Evolutionary conservation across 768 basidiomycete genomes (phyloP), one percentile per base, ranked within the genome.

Genomic region (Lentinula edodes): DNA sequence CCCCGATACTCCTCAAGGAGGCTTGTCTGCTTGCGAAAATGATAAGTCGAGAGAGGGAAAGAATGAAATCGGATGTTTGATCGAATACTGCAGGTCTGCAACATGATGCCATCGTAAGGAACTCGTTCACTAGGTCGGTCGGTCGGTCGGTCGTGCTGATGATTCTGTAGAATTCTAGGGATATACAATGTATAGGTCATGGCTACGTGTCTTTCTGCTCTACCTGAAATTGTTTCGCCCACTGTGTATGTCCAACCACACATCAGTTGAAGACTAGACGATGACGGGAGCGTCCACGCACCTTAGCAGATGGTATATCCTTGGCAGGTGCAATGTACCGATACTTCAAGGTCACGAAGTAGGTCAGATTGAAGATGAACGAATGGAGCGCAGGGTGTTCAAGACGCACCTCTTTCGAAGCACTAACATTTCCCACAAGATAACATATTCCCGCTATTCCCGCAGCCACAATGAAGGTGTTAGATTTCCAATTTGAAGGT

Each of bases 401-500:
- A 28, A 54, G 34, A 56, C 55, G 12, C 65, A 87, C 87, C 81
- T 89, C 88, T 65, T 80, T 80, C 43, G 79, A 78, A 16, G 86
- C 86, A 61, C 83, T 85, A 53, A 83, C 70, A 42, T 72, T 75
- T 79, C 80, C 87, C 32, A 83, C 77, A 16, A 77, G 80, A 56
- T 82, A 87, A 2, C 78, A 78, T 9, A 82, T 73, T 15, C 77
- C 69, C 39, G 77, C 72, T 57, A 88, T 82, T 0, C 84, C 84
- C 52, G 74, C 73, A 63, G 80, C 76, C 16, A 76, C 74, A 28
- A 88, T 76, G 3, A 77, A 78, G 4, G 87, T 89, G 74, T 87
- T 88, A 28, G 78, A 67, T 64, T 78, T 79, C 88, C 88, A 89
- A 71, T 87, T 88, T 18, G 79, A 68, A 15, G 88, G 88, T 15